Evolutionary conservation across 1,284 basidiomycete species (phyloP).

Genomic region (Ceratobasidium sp.): DNA sequence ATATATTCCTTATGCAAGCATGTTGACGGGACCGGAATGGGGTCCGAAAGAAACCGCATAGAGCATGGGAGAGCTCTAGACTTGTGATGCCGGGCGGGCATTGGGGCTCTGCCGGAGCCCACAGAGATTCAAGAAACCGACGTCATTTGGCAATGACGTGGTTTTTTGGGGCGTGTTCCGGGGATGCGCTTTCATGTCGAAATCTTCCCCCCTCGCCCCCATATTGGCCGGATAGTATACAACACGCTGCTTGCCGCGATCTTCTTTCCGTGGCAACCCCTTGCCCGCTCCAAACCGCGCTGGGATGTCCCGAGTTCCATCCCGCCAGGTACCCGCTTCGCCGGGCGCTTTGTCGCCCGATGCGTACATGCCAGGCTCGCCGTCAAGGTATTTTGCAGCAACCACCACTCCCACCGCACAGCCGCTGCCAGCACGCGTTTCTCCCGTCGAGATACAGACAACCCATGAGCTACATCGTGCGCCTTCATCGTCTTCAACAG

Average conservation of each 20-base stretch:
- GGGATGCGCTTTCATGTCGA: slow-evolving; percentile 12
- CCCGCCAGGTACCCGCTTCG: slow-evolving; percentile 21
- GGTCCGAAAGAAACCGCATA: slow-evolving; percentile 26
- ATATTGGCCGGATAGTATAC: slow-evolving; percentile 1
- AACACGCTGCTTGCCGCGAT: slow-evolving; percentile 10
- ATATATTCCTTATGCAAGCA: slow-evolving; percentile 43
- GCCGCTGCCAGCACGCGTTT: neutral
- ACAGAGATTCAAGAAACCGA: slow-evolving; percentile 20
- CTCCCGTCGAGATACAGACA: neutral
- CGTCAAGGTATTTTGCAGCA: slow-evolving; percentile 13
- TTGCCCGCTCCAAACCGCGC: neutral
- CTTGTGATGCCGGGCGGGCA: slow-evolving; percentile 25
- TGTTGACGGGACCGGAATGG: slow-evolving; percentile 29
- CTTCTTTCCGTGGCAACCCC: slow-evolving; percentile 7
- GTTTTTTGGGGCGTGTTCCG: slow-evolving; percentile 26
- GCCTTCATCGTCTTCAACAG: slow-evolving; percentile 24
- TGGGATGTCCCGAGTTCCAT: slow-evolving; percentile 37
- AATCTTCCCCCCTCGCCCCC: slow-evolving; percentile 15
- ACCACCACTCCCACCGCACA: slow-evolving; percentile 23
- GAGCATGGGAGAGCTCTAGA: slow-evolving; percentile 27
- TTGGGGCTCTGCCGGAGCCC: slow-evolving; percentile 32
- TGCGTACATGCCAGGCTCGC: slow-evolving; percentile 16
- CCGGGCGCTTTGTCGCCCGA: slow-evolving; percentile 32
- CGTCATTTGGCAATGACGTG: slow-evolving; percentile 39
- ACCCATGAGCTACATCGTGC: slow-evolving; percentile 21